Percentiles rank a stretch among this genome's conserved stretches.
phyloP scores from a whole-genome alignment of 106 monocot species.

The Platanthera zijinensis region DNA sequence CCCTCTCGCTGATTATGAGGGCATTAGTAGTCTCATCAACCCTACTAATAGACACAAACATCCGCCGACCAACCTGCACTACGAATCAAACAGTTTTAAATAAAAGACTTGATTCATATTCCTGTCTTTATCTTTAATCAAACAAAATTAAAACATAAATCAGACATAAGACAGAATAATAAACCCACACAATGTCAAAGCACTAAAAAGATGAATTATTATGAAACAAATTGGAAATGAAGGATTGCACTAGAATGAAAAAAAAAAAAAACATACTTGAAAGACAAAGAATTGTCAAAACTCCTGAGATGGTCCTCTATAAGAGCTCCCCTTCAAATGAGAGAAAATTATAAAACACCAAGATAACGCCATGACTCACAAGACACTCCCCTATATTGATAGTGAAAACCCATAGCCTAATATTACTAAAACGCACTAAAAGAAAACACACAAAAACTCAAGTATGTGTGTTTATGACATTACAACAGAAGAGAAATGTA shows the following conservation, averaged over 20 bases:
- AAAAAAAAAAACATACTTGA: too few species aligned
- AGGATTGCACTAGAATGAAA: too few species aligned
- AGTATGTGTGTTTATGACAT: too few species aligned
- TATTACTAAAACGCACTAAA: neutral
- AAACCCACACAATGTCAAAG: neutral
- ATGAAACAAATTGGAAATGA: neutral
- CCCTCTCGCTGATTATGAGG: conserved; percentile 83
- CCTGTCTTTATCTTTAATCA: neutral
- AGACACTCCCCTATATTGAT: neutral
- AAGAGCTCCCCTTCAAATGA: too few species aligned
- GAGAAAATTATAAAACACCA: too few species aligned
- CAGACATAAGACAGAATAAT: neutral
- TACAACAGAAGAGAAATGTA: neutral
- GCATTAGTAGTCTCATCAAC: conserved; percentile 74
- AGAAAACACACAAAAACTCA: too few species aligned
- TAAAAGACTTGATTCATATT: neutral
- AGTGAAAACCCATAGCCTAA: neutral
- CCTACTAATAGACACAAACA: conserved; percentile 59
- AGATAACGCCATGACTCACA: too few species aligned
- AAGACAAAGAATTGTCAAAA: too few species aligned
- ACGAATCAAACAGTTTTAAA: conserved; percentile 12
- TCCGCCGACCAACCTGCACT: conserved; percentile 58
- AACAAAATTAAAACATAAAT: neutral
- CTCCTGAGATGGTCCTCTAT: too few species aligned
- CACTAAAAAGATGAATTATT: neutral